Conservation (phyloP, 2,329 filamentous ascomycete species). For the Simplicillium sp. region DNA sequence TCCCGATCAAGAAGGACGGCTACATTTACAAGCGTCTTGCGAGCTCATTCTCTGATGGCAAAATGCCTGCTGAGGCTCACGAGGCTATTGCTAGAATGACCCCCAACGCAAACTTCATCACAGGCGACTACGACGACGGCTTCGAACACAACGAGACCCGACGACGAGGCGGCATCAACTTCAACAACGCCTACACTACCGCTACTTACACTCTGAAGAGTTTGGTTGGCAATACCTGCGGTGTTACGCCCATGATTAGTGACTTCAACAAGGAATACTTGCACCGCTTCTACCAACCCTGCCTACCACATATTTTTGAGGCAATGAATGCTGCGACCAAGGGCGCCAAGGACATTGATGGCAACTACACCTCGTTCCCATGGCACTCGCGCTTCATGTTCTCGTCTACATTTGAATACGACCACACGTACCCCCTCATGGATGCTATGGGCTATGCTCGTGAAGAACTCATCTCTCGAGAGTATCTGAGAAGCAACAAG, state of each 20-base stretch:
- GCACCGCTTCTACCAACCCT: slow-evolving; percentile 33
- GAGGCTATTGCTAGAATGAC: slow-evolving; percentile 19
- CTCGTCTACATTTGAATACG: slow-evolving; percentile 22
- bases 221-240: slow-evolving; percentile 30
- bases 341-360: slow-evolving; percentile 4
- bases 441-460: slow-evolving; percentile 18
- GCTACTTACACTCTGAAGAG: slow-evolving; percentile 35
- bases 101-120: slow-evolving; percentile 21
- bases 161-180: slow-evolving; percentile 27
- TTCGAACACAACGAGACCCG: slow-evolving; percentile 14
- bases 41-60: slow-evolving; percentile 18
- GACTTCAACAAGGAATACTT: slow-evolving; percentile 32
- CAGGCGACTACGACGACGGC: slow-evolving; percentile 24
- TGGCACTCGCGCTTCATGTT: slow-evolving; percentile 24
- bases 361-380: slow-evolving; percentile 14
- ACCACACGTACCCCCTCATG: slow-evolving; percentile 21
- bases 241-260: slow-evolving; percentile 27
- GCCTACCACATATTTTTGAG: slow-evolving; percentile 28
- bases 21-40: slow-evolving; percentile 24
- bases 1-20: slow-evolving; percentile 31
- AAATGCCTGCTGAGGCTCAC: slow-evolving; percentile 20
- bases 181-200: slow-evolving; percentile 29
- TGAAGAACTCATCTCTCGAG: slow-evolving; percentile 16
- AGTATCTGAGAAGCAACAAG: slow-evolving; percentile 17
- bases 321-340: slow-evolving; percentile 16